A percentile compares a stretch with the other conserved stretches of the same genome.
Evolutionary conservation across 306 rosid genomes (phyloP).

Genomic region (Fragaria vesca): DNA sequence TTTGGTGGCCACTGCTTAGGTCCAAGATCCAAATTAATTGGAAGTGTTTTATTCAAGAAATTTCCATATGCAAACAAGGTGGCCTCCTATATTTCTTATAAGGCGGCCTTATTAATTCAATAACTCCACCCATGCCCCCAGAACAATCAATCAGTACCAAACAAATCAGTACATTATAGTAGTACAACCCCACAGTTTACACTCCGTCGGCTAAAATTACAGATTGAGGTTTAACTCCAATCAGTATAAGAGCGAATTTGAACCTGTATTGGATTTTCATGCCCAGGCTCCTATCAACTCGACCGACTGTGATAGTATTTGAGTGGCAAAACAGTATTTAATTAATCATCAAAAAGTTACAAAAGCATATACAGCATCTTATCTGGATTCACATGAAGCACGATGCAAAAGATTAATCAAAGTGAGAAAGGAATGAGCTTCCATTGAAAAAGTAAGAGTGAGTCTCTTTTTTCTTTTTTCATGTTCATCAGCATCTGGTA

Average conservation of each 20-base stretch:
- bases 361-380: not conserved
- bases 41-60: not conserved
- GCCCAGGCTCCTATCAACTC: too few relatives aligned
- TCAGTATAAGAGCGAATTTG: too few relatives aligned
- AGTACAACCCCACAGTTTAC: too few relatives aligned
- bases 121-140: not conserved
- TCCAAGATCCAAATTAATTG: conserved; percentile 1
- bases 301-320: too few relatives aligned
- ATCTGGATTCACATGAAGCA: conserved; percentile 2
- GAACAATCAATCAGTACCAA: too few relatives aligned
- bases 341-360: not conserved
- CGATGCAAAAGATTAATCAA: not conserved
- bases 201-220: too few relatives aligned
- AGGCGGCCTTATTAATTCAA: not conserved
- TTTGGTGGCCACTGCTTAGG: not conserved
- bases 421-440: not conserved
- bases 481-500: not conserved
- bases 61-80: not conserved
- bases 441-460: conserved; percentile 38
- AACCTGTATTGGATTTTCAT: too few relatives aligned
- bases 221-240: too few relatives aligned
- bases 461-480: not conserved
- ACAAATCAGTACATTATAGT: not conserved
- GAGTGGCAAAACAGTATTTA: too few relatives aligned
- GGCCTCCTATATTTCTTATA: not conserved